These are phyloP conservation scores for Didymella arachidicola DNA, from an alignment of 2,329 filamentous ascomycete species.

Conservation along the genomic window DNA sequence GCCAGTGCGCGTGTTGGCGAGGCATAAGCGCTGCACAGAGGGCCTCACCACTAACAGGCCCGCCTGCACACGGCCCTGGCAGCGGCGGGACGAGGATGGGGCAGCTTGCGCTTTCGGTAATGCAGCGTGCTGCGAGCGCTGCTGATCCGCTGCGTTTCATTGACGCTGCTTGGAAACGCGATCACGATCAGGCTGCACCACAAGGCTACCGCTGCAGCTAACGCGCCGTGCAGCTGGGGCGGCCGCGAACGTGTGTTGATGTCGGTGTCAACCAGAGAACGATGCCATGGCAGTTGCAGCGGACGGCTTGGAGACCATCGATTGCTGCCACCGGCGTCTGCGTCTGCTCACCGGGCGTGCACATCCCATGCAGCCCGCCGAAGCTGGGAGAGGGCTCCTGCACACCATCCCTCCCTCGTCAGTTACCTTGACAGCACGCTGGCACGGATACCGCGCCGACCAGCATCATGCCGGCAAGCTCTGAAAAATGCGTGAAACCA, in stretches of 20 bases:
- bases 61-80: constrained; percentile 34
- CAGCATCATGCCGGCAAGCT: constrained; percentile 34
- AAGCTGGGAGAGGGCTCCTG: constrained; percentile 15
- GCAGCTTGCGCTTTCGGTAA: constrained; percentile 32
- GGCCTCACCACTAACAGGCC: constrained; percentile 37
- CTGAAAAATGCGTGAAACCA: constrained; percentile 38
- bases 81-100: constrained; percentile 31
- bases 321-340: constrained; percentile 12
- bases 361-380: constrained; percentile 26
- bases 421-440: constrained; percentile 35
- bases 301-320: neutral
- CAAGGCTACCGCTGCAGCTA: constrained; percentile 22
- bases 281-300: constrained; percentile 12
- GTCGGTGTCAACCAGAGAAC: constrained; percentile 9
- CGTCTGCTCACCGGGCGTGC: constrained; percentile 6
- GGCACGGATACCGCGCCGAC: constrained; percentile 33
- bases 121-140: constrained; percentile 31
- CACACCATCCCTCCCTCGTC: constrained; percentile 26
- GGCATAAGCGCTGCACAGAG: constrained; percentile 38
- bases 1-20: constrained; percentile 32
- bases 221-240: constrained; percentile 18
- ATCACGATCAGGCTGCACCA: constrained; percentile 27
- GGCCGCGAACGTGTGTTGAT: constrained; percentile 28
- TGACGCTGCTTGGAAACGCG: constrained; percentile 17
- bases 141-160: constrained; percentile 35